Percentiles rank a stretch among this genome's conserved stretches.
Evolutionary conservation across 2,329 filamentous ascomycete species (phyloP).

Genomic region (Torrubiella hemipterigena): DNA sequence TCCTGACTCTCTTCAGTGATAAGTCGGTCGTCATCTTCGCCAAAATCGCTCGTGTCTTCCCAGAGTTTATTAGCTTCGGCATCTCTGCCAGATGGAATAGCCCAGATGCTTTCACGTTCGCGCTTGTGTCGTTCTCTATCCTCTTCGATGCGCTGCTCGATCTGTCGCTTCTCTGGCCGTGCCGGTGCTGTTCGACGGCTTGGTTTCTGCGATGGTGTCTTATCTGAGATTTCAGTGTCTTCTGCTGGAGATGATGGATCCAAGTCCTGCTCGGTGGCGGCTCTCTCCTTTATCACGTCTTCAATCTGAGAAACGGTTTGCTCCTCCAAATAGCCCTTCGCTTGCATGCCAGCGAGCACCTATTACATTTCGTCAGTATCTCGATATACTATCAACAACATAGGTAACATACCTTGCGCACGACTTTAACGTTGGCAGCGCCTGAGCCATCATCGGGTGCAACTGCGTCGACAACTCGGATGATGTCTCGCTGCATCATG

Average conservation of each 20-base stretch:
- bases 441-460: conserved; percentile 78
- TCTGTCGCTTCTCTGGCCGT: conserved; percentile 68
- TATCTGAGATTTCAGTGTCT: conserved; percentile 26
- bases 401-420: conserved; percentile 51
- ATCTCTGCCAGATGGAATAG: conserved; percentile 51
- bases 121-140: conserved; percentile 92
- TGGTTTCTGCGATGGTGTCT: conserved; percentile 25
- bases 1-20: conserved; percentile 60
- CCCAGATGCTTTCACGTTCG: conserved; percentile 86
- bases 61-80: conserved; percentile 69
- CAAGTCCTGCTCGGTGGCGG: conserved; percentile 48
- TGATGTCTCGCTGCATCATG: conserved; percentile 91
- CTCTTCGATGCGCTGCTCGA: conserved; percentile 94
- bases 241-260: conserved; percentile 38
- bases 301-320: conserved; percentile 72
- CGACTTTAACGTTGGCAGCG: conserved; percentile 87
- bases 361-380: conserved; percentile 15
- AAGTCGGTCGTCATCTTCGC: conserved; percentile 72
- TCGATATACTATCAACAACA: neutral
- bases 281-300: conserved; percentile 69
- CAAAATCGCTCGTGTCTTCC: conserved; percentile 78
- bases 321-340: conserved; percentile 59
- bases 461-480: conserved; percentile 83
- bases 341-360: conserved; percentile 58
- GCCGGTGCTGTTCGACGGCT: conserved; percentile 20